Conservation (phyloP, 2,329 filamentous ascomycete genomes). For the Aspergillus viridinutans region DNA sequence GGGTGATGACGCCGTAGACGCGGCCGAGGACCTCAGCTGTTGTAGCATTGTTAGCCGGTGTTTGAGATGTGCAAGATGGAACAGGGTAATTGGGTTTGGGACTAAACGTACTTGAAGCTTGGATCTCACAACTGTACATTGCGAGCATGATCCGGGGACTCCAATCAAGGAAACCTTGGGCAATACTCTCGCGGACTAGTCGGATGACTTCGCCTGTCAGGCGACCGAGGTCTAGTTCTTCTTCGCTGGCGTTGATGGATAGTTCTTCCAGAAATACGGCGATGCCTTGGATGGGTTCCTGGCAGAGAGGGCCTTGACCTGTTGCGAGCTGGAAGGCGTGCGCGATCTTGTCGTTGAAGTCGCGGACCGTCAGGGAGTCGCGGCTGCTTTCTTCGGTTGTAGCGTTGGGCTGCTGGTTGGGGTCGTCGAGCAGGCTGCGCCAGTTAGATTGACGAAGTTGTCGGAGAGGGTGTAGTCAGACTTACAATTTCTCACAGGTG, state of each 20-base stretch:
- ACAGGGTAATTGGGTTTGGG: background rate
- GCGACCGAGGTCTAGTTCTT: constrained; percentile 62
- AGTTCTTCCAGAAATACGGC: constrained; percentile 87
- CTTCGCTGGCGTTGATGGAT: constrained; percentile 53
- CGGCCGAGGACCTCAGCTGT: constrained; percentile 85
- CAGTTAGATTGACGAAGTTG: constrained; percentile 5
- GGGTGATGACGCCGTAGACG: constrained; percentile 96
- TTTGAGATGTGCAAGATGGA: background rate
- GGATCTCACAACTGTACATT: constrained; percentile 98
- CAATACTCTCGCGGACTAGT: constrained; percentile 77
- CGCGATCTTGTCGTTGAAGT: constrained; percentile 83
- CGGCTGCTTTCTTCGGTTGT: constrained; percentile 20
- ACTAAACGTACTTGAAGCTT: constrained; percentile 69
- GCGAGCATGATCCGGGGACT: constrained; percentile 89
- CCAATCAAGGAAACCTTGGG: constrained; percentile 89
- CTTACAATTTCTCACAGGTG: constrained; percentile 69
- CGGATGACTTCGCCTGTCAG: constrained; percentile 93
- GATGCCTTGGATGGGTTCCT: constrained; percentile 88
- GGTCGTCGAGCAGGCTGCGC: constrained; percentile 36
- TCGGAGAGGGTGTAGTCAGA: constrained; percentile 12
- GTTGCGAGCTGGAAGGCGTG: constrained; percentile 94
- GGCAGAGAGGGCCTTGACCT: constrained; percentile 81
- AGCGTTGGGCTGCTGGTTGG: constrained; percentile 25
- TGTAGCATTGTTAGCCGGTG: constrained; percentile 10
- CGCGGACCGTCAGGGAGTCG: constrained; percentile 46